Evolutionary conservation across 2,329 filamentous ascomycete genomes (phyloP).

Genomic region (Cucurbitaria berberidis): DNA sequence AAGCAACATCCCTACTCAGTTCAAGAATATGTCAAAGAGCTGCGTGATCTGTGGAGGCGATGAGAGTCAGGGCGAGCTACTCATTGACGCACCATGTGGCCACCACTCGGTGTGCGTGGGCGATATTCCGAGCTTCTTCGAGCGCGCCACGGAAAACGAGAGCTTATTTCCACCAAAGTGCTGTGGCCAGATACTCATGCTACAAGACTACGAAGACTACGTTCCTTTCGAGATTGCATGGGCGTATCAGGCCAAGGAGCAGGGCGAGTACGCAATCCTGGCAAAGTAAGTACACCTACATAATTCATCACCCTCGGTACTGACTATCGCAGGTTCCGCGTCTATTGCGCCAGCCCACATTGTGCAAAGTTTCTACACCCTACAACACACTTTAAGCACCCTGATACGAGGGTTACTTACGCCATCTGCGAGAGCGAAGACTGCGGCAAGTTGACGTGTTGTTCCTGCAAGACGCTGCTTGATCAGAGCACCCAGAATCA

Average conservation of each 20-base stretch:
- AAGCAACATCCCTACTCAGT: neutral
- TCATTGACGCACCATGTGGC: conserved; percentile 29
- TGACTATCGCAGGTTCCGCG: conserved; percentile 27
- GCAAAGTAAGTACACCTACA: conserved; percentile 28
- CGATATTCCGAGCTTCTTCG: conserved; percentile 30
- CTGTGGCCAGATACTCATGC: conserved; percentile 31
- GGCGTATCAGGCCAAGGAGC: conserved; percentile 32
- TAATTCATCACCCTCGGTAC: neutral
- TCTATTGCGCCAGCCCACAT: conserved; percentile 30
- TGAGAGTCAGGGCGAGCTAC: conserved; percentile 18
- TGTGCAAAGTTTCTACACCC: conserved; percentile 36
- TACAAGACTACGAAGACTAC: conserved; percentile 28
- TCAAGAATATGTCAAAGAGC: conserved; percentile 10
- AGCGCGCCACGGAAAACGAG: conserved; percentile 34
- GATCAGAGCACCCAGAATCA: conserved; percentile 15
- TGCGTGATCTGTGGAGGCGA: conserved; percentile 35
- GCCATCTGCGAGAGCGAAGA: conserved; percentile 28
- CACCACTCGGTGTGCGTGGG: conserved; percentile 33
- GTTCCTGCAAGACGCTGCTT: conserved; percentile 30
- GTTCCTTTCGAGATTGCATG: conserved; percentile 26
- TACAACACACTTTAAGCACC: conserved; percentile 21
- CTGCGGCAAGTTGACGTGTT: conserved; percentile 33
- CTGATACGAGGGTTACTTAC: conserved; percentile 17
- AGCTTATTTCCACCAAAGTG: conserved; percentile 38
- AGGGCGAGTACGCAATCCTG: conserved; percentile 37